Evolutionary conservation across 192 early-diverging fungal genomes (phyloP).

Genomic region (Haplosporangium gracile): DNA sequence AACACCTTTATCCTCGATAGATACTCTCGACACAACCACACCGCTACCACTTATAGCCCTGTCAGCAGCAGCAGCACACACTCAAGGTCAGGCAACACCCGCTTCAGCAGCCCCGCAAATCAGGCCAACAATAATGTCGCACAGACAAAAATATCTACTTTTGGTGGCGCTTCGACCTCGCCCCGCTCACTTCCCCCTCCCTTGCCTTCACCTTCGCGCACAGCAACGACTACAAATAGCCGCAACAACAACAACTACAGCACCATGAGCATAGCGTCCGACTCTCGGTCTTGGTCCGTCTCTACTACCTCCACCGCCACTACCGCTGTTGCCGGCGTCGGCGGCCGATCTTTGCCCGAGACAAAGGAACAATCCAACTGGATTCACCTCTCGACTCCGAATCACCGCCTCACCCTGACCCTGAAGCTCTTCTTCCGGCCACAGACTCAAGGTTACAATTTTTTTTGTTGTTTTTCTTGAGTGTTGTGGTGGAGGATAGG

Average conservation of each 20-base stretch:
- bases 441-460: neutral
- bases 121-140: neutral
- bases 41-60: neutral
- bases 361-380: conserved; percentile 30
- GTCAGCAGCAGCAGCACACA: neutral
- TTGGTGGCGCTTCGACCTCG: neutral
- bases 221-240: neutral
- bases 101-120: no score
- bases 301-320: neutral
- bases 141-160: neutral
- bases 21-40: conserved; percentile 1
- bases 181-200: neutral
- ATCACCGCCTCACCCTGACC: conserved; percentile 1
- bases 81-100: neutral
- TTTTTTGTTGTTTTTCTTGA: neutral
- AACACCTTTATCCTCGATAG: conserved; percentile 13
- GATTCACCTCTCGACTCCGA: conserved; percentile 14
- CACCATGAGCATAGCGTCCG: neutral
- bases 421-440: neutral
- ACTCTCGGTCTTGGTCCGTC: neutral
- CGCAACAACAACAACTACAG: neutral
- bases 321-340: neutral
- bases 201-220: neutral
- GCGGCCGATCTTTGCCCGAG: conserved; percentile 13
- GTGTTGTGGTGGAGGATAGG: neutral